A percentile compares a stretch with the other conserved stretches of the same genome.
These are phyloP conservation scores for Aspergillus avenaceus DNA, from an alignment of 495 filamentous ascomycete genomes.

Conservation along the genomic window DNA sequence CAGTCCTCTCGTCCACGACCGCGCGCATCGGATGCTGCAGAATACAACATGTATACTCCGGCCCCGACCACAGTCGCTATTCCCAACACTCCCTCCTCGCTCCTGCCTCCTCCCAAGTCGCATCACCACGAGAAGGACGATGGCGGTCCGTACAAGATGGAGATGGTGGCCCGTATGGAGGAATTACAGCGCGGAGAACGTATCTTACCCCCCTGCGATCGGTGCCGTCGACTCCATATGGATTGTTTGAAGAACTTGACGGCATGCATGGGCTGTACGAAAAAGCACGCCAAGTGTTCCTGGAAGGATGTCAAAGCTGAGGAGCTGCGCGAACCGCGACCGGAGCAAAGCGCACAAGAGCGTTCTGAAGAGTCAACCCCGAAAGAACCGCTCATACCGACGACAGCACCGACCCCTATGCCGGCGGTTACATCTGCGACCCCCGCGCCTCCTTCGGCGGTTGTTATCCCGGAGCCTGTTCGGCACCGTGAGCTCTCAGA, in stretches of 20 bases:
- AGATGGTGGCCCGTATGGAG: constrained; percentile 74
- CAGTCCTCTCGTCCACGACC: constrained; percentile 30
- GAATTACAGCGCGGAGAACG: constrained; percentile 65
- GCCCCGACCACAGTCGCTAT: constrained; percentile 46
- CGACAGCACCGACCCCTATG: constrained; percentile 3
- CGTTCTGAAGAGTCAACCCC: constrained; percentile 17
- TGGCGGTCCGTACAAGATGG: constrained; percentile 56
- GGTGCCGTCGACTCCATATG: constrained; percentile 74
- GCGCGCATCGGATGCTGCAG: constrained; percentile 33
- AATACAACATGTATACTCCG: constrained; percentile 34
- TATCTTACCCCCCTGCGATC: constrained; percentile 76
- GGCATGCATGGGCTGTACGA: constrained; percentile 81
- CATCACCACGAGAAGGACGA: constrained; percentile 52
- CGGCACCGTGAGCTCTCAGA: constrained; percentile 4
- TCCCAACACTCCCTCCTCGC: constrained; percentile 46
- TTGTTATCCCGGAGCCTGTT: constrained; percentile 5
- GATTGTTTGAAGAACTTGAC: constrained; percentile 81
- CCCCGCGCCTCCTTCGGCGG: constrained; percentile 13
- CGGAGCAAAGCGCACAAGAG: constrained; percentile 13
- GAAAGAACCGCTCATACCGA: constrained; percentile 10
- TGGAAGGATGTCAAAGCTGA: constrained; percentile 75
- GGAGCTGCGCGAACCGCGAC: constrained; percentile 48
- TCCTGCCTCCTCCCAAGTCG: constrained; percentile 47
- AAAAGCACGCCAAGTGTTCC: constrained; percentile 80
- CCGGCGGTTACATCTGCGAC: constrained; percentile 12